These are phyloP conservation scores for Leccinum boreale DNA, from an alignment of 768 basidiomycete genomes.

Conservation along the genomic window DNA sequence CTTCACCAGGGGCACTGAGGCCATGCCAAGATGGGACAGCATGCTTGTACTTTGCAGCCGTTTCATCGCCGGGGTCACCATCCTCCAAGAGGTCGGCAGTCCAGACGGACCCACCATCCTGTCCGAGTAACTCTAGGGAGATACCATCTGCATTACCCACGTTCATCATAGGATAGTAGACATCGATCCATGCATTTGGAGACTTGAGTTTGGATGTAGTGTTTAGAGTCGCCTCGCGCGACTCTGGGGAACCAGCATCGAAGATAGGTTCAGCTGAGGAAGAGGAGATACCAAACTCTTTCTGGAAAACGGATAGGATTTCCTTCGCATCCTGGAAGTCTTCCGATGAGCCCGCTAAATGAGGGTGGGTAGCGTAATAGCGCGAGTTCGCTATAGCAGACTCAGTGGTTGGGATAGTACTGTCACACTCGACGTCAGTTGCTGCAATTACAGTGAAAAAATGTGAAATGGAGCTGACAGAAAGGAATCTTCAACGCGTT, in stretches of 20 bases:
- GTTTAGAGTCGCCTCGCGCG: slow-evolving; percentile 62
- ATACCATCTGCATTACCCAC: slow-evolving; percentile 58
- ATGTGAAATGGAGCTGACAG: slow-evolving; percentile 29
- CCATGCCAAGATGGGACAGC: slow-evolving; percentile 86
- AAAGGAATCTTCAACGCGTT: slow-evolving; percentile 30
- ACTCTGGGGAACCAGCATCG: slow-evolving; percentile 63
- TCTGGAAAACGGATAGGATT: slow-evolving; percentile 66
- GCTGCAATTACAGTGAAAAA: not conserved
- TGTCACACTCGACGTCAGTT: slow-evolving; percentile 20
- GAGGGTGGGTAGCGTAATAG: slow-evolving; percentile 63
- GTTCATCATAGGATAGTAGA: slow-evolving; percentile 88
- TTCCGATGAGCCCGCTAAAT: slow-evolving; percentile 63
- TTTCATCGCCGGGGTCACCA: slow-evolving; percentile 64
- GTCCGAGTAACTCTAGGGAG: slow-evolving; percentile 61
- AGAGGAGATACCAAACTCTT: slow-evolving; percentile 51
- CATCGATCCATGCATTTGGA: slow-evolving; percentile 78
- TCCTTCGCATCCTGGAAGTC: slow-evolving; percentile 63
- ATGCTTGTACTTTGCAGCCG: slow-evolving; percentile 63
- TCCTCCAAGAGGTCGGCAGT: slow-evolving; percentile 73
- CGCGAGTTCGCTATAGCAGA: slow-evolving; percentile 59
- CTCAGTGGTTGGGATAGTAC: slow-evolving; percentile 53
- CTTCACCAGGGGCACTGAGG: slow-evolving; percentile 73
- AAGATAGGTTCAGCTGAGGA: slow-evolving; percentile 52
- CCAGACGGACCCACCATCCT: slow-evolving; percentile 55
- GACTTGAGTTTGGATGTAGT: slow-evolving; percentile 43